These are phyloP conservation scores for Aspergillus tamarii DNA, from an alignment of 2,329 filamentous ascomycete species.

Conservation along the genomic window DNA sequence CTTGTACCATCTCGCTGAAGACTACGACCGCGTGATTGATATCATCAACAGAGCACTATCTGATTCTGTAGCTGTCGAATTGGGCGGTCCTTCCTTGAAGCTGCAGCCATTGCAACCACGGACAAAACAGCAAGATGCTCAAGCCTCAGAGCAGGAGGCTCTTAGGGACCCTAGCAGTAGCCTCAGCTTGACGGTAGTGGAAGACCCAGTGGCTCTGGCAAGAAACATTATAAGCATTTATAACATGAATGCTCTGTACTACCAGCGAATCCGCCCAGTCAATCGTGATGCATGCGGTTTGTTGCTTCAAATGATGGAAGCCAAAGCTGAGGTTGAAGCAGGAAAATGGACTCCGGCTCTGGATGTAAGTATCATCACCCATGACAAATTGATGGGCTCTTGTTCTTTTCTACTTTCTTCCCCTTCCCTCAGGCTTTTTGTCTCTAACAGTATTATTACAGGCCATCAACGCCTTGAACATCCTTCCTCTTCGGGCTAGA, in stretches of 20 bases:
- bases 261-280: conserved; percentile 59
- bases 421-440: neutral
- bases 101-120: conserved; percentile 80
- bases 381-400: no score
- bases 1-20: conserved; percentile 89
- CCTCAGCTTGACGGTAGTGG: conserved; percentile 66
- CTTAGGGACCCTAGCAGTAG: conserved; percentile 46
- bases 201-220: conserved; percentile 67
- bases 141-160: conserved; percentile 48
- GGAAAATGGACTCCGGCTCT: conserved; percentile 64
- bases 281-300: conserved; percentile 64
- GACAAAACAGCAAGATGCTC: conserved; percentile 36
- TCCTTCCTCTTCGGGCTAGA: conserved; percentile 75
- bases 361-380: conserved; percentile 56
- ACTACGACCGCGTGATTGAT: conserved; percentile 90
- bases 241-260: conserved; percentile 62
- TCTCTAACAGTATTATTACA: conserved; percentile 37
- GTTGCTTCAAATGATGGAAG: conserved; percentile 63
- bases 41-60: conserved; percentile 90
- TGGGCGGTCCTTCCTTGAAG: conserved; percentile 78
- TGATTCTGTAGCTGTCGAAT: conserved; percentile 82
- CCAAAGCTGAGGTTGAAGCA: conserved; percentile 62
- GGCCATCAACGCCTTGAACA: conserved; percentile 73
- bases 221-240: conserved; percentile 66
- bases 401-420: neutral